A percentile compares a stretch with the other conserved stretches of the same genome.
These are phyloP conservation scores for Suillus discolor DNA, from an alignment of 768 basidiomycete species.

Conservation along the genomic window DNA sequence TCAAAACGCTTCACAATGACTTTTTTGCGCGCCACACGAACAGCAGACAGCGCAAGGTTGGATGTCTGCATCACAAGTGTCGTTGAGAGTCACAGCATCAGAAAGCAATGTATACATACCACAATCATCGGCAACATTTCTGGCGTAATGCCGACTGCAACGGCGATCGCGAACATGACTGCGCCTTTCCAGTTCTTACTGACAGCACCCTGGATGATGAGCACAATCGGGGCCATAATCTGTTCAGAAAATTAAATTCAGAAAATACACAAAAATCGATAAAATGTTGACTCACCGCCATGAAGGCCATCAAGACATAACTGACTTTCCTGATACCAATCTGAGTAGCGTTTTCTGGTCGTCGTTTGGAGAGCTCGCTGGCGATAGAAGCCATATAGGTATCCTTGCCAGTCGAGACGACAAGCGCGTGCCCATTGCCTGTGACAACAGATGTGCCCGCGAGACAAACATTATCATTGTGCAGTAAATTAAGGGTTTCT, in stretches of 20 bases:
- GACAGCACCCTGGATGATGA: slow-evolving; percentile 32
- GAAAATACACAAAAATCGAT: background rate
- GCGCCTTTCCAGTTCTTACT: slow-evolving; percentile 35
- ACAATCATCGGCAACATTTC: slow-evolving; percentile 39
- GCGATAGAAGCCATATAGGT: slow-evolving; percentile 40
- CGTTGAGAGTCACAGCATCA: background rate
- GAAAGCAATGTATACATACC: slow-evolving; percentile 17
- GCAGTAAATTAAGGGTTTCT: slow-evolving; percentile 30
- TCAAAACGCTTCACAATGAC: slow-evolving; percentile 67
- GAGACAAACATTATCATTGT: slow-evolving; percentile 36
- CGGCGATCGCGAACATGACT: slow-evolving; percentile 33
- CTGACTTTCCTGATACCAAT: slow-evolving; percentile 35
- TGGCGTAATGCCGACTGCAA: slow-evolving; percentile 34
- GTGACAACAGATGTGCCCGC: slow-evolving; percentile 37
- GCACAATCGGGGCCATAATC: slow-evolving; percentile 34
- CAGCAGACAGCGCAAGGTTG: slow-evolving; percentile 60
- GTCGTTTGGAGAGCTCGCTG: slow-evolving; percentile 32
- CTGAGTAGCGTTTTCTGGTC: slow-evolving; percentile 37
- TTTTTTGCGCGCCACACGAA: slow-evolving; percentile 56
- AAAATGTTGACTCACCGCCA: slow-evolving; percentile 23
- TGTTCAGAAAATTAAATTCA: slow-evolving; percentile 9
- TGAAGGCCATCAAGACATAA: slow-evolving; percentile 33
- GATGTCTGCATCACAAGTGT: slow-evolving; percentile 51
- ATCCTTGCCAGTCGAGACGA: slow-evolving; percentile 33
- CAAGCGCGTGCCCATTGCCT: slow-evolving; percentile 33